Conservation (phyloP, 192 early-diverging fungal genomes). For the Geranomyces michiganensis region DNA sequence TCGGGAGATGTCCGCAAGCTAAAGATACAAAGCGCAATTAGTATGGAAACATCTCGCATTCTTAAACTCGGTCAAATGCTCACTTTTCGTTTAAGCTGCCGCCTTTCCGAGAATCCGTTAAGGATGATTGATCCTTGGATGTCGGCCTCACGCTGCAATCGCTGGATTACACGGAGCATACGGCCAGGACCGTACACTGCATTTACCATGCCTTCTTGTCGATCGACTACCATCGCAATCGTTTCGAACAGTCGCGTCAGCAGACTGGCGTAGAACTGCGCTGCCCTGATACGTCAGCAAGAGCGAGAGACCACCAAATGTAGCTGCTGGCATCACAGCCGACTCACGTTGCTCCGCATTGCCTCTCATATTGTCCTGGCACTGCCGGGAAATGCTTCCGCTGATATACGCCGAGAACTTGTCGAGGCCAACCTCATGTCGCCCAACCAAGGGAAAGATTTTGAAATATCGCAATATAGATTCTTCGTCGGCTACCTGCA, state of each 20-base stretch:
- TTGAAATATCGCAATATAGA: slow-evolving; percentile 87
- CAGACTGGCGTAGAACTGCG: slow-evolving; percentile 74
- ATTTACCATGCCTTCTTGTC: slow-evolving; percentile 83
- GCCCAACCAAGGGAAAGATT: slow-evolving; percentile 85
- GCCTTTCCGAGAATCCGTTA: slow-evolving; percentile 78
- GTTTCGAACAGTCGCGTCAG: slow-evolving; percentile 89
- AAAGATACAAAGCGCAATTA: neutral
- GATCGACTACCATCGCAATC: slow-evolving; percentile 84
- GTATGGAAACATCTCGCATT: no score
- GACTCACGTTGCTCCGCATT: slow-evolving; percentile 39
- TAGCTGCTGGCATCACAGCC: neutral
- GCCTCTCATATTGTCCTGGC: slow-evolving; percentile 65
- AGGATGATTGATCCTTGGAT: slow-evolving; percentile 75
- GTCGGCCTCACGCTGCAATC: slow-evolving; percentile 87
- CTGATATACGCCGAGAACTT: slow-evolving; percentile 85
- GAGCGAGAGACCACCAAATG: neutral
- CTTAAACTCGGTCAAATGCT: neutral
- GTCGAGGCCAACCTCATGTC: slow-evolving; percentile 84
- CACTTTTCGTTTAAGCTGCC: slow-evolving; percentile 55
- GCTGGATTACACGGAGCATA: slow-evolving; percentile 85
- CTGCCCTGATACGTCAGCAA: slow-evolving; percentile 38
- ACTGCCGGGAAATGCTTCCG: slow-evolving; percentile 72
- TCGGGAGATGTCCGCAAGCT: slow-evolving; percentile 60
- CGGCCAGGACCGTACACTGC: slow-evolving; percentile 83
- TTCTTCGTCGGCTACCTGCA: slow-evolving; percentile 65